Percentiles rank a stretch among this genome's conserved stretches.
These are phyloP conservation scores for Opeltia flavorubescens DNA, from an alignment of 495 filamentous ascomycete genomes.

Conservation along the genomic window DNA sequence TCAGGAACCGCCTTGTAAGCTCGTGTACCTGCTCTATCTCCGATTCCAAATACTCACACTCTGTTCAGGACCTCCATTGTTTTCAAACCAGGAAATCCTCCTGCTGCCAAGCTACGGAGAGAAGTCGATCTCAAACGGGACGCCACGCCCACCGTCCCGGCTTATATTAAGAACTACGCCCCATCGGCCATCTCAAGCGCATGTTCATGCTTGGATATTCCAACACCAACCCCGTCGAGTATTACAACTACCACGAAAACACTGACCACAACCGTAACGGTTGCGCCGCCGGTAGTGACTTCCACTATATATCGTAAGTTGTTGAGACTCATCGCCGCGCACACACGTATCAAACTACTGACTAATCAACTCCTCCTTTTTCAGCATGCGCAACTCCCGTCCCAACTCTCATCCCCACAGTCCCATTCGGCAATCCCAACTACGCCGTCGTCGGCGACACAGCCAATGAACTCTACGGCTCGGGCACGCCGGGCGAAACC, in stretches of 20 bases:
- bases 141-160: neutral
- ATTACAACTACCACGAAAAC: neutral
- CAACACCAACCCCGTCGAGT: neutral
- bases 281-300: neutral
- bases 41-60: neutral
- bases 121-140: neutral
- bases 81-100: neutral
- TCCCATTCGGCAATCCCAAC: neutral
- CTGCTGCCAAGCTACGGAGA: neutral
- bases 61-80: neutral
- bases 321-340: too few relatives aligned
- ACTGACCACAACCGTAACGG: neutral
- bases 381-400: neutral
- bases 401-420: neutral
- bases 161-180: neutral
- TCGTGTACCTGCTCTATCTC: neutral
- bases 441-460: neutral
- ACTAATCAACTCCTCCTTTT: neutral
- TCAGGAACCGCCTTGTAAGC: neutral
- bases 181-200: neutral
- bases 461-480: conserved; percentile 7
- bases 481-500: conserved; percentile 3
- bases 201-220: neutral
- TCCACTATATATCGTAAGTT: neutral
- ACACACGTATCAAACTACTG: neutral